A percentile compares a stretch with the other conserved stretches of the same genome.
Evolutionary conservation across 768 basidiomycete species (phyloP).

Genomic region (Boletus reticuloceps): DNA sequence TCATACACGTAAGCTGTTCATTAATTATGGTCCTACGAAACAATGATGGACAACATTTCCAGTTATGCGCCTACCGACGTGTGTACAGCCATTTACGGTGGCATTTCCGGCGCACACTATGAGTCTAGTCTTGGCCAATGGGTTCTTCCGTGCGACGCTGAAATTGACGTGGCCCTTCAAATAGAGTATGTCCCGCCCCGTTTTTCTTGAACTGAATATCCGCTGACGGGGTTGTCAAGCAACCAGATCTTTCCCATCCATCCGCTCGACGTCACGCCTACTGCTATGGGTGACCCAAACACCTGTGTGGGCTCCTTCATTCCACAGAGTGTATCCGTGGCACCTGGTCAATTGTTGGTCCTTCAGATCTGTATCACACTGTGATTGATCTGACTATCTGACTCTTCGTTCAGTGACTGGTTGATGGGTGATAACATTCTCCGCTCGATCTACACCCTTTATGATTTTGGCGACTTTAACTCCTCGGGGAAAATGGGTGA

Average conservation of each 20-base stretch:
- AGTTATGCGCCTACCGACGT: slow-evolving; percentile 67
- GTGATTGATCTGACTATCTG: background rate
- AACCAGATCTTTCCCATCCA: slow-evolving; percentile 75
- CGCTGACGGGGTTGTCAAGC: slow-evolving; percentile 37
- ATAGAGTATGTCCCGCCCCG: slow-evolving; percentile 53
- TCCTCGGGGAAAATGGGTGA: slow-evolving; percentile 61
- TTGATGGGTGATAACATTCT: slow-evolving; percentile 81
- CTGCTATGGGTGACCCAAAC: slow-evolving; percentile 40
- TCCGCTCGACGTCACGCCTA: slow-evolving; percentile 70
- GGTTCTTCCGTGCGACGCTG: slow-evolving; percentile 69
- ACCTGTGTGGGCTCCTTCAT: slow-evolving; percentile 76
- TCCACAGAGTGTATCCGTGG: slow-evolving; percentile 58
- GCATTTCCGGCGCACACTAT: slow-evolving; percentile 60
- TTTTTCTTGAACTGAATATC: slow-evolving; percentile 4
- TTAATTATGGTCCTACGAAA: background rate
- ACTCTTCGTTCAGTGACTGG: slow-evolving; percentile 58
- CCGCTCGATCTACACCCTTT: slow-evolving; percentile 78
- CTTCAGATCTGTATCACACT: background rate
- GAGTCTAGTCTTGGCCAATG: slow-evolving; percentile 55
- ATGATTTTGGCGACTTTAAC: slow-evolving; percentile 82
- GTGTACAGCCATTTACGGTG: slow-evolving; percentile 67
- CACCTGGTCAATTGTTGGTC: slow-evolving; percentile 64
- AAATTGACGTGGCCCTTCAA: slow-evolving; percentile 78
- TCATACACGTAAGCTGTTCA: slow-evolving; percentile 63
- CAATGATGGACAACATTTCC: slow-evolving; percentile 24